Evolutionary conservation across 495 filamentous ascomycete species (phyloP).

Genomic region (Jackrogersella multiformis): DNA sequence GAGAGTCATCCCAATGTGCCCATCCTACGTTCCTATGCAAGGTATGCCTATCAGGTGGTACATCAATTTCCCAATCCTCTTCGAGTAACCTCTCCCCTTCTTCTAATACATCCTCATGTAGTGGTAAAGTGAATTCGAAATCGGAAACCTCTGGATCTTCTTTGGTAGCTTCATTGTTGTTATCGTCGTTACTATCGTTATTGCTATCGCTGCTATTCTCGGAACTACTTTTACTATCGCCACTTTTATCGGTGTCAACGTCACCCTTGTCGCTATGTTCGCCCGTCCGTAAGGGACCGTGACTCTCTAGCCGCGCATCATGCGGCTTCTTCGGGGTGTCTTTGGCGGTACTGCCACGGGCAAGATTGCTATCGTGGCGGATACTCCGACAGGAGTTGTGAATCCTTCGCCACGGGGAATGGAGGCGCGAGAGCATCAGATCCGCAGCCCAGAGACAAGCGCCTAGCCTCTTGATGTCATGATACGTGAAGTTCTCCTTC

Average conservation of each 20-base stretch:
- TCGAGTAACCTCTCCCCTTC: neutral
- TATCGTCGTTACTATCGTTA: neutral
- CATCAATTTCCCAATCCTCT: neutral
- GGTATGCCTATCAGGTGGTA: conserved; percentile 9
- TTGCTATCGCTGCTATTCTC: neutral
- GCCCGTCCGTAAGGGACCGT: neutral
- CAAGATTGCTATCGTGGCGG: conserved; percentile 22
- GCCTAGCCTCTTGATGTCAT: conserved; percentile 46
- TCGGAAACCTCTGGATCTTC: neutral
- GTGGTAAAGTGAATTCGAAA: neutral
- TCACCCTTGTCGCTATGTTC: conserved; percentile 9
- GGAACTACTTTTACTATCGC: conserved; percentile 2
- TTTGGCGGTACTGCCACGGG: neutral
- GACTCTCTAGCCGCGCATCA: neutral
- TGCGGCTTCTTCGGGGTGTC: neutral
- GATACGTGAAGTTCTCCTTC: conserved; percentile 33
- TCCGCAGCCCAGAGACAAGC: conserved; percentile 52
- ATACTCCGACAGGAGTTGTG: conserved; percentile 11
- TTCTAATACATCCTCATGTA: neutral
- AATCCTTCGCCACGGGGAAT: conserved; percentile 34
- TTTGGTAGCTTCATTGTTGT: neutral
- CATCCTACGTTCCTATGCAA: conserved; percentile 17
- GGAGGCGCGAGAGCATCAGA: conserved; percentile 48
- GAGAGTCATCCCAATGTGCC: conserved; percentile 7
- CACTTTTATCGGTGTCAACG: neutral